phyloP scores from a whole-genome alignment of 176 grass and related monocot species.

The Ensete glaucum region DNA sequence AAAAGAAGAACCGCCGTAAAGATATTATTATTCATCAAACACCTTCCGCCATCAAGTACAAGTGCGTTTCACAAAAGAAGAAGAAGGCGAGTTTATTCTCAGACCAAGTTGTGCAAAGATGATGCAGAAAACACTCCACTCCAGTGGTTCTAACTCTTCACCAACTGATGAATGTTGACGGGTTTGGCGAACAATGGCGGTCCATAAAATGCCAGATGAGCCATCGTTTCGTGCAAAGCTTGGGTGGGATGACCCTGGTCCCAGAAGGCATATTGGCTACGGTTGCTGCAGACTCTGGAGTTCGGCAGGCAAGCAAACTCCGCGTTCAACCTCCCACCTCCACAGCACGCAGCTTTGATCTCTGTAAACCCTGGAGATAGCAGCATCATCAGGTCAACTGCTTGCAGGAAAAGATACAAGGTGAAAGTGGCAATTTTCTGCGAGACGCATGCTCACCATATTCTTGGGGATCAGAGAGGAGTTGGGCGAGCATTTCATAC shows the following conservation, averaged over 20 bases:
- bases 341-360: constrained; percentile 13
- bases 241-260: constrained; percentile 27
- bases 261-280: constrained; percentile 22
- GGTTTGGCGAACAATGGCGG: neutral
- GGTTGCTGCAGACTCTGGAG: constrained; percentile 11
- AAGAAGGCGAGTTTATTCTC: no score
- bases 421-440: no score
- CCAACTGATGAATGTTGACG: constrained; percentile 18
- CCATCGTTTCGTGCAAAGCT: constrained; percentile 12
- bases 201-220: constrained; percentile 10
- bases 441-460: constrained; percentile 9
- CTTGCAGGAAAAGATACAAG: neutral
- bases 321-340: constrained; percentile 19
- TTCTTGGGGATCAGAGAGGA: neutral
- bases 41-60: no score
- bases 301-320: constrained; percentile 15
- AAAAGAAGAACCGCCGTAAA: no score
- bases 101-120: no score
- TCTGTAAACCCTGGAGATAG: constrained; percentile 9
- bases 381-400: neutral
- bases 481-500: neutral
- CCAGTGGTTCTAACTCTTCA: neutral
- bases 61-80: no score
- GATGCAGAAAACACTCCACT: no score
- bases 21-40: no score